A percentile compares a stretch with the other conserved stretches of the same genome.
These are phyloP conservation scores for Aspergillus pseudotamarii DNA, from an alignment of 2,329 filamentous ascomycete species.

Conservation along the genomic window DNA sequence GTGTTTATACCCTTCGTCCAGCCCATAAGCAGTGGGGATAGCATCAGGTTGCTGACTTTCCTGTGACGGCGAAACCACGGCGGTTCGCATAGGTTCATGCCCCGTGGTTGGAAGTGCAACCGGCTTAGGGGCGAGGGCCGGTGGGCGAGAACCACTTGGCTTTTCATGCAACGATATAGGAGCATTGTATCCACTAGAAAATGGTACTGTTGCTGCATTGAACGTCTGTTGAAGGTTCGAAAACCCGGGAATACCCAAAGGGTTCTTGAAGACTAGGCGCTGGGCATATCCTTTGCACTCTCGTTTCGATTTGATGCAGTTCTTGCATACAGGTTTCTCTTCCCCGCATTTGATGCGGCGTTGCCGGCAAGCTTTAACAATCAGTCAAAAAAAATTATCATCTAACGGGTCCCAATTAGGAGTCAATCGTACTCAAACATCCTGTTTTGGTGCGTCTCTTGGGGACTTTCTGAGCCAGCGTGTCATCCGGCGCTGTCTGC, in stretches of 20 bases:
- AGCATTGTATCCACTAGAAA: slow-evolving; percentile 25
- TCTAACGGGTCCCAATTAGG: slow-evolving; percentile 22
- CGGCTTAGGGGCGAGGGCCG: slow-evolving; percentile 38
- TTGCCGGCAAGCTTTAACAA: slow-evolving; percentile 74
- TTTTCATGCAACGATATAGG: slow-evolving; percentile 29
- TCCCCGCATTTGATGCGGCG: slow-evolving; percentile 97
- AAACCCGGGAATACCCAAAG: slow-evolving; percentile 37
- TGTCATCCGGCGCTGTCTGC: slow-evolving; percentile 22
- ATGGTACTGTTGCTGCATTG: slow-evolving; percentile 20
- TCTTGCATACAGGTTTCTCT: slow-evolving; percentile 57
- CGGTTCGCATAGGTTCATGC: slow-evolving; percentile 15
- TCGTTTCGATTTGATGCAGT: slow-evolving; percentile 51
- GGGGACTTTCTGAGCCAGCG: slow-evolving; percentile 32
- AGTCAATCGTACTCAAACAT: slow-evolving; percentile 70
- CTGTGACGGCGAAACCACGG: slow-evolving; percentile 1
- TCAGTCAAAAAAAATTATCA: slow-evolving; percentile 17
- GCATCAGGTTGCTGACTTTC: slow-evolving; percentile 9
- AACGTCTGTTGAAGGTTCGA: slow-evolving; percentile 23
- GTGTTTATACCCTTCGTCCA: slow-evolving; percentile 2
- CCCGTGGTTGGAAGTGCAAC: slow-evolving; percentile 16
- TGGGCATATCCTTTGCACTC: slow-evolving; percentile 49
- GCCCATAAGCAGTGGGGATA: slow-evolving; percentile 23
- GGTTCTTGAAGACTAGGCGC: slow-evolving; percentile 46
- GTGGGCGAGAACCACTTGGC: slow-evolving; percentile 35
- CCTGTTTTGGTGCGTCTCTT: slow-evolving; percentile 87